Evolutionary conservation across 768 basidiomycete genomes (phyloP).

Genomic region (Lyophyllum shimeji): DNA sequence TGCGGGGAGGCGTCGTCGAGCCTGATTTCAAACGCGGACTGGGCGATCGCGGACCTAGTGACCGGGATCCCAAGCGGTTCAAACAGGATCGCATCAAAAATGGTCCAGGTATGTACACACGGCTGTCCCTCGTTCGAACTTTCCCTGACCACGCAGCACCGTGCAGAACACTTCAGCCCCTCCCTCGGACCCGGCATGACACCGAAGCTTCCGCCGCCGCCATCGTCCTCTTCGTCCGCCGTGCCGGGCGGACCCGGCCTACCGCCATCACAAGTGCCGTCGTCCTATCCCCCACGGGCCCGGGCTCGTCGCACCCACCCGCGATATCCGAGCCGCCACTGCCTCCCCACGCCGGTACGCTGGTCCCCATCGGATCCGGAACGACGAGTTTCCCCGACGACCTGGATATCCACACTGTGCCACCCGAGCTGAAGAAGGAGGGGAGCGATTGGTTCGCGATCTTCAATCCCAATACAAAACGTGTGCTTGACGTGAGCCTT

Average conservation of each 20-base stretch:
- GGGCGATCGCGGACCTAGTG: conserved; percentile 46
- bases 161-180: conserved; percentile 37
- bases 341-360: conserved; percentile 12
- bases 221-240: conserved; percentile 25
- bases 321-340: conserved; percentile 11
- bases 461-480: conserved; percentile 80
- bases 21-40: conserved; percentile 36
- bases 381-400: conserved; percentile 47
- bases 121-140: not conserved
- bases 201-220: conserved; percentile 37
- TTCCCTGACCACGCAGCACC: not conserved
- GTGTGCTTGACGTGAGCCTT: conserved; percentile 73
- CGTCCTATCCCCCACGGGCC: conserved; percentile 12
- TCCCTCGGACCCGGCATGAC: conserved; percentile 35
- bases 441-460: conserved; percentile 88
- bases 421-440: conserved; percentile 65
- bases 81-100: conserved; percentile 45
- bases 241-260: conserved; percentile 36
- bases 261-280: conserved; percentile 10
- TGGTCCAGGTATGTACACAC: conserved; percentile 28
- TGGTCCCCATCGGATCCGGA: conserved; percentile 19
- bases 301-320: conserved; percentile 11
- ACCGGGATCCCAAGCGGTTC: conserved; percentile 61
- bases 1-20: conserved; percentile 19
- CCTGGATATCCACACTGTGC: conserved; percentile 33